Evolutionary conservation across 106 monocot species (phyloP).

Genomic region (Platanthera zijinensis): DNA sequence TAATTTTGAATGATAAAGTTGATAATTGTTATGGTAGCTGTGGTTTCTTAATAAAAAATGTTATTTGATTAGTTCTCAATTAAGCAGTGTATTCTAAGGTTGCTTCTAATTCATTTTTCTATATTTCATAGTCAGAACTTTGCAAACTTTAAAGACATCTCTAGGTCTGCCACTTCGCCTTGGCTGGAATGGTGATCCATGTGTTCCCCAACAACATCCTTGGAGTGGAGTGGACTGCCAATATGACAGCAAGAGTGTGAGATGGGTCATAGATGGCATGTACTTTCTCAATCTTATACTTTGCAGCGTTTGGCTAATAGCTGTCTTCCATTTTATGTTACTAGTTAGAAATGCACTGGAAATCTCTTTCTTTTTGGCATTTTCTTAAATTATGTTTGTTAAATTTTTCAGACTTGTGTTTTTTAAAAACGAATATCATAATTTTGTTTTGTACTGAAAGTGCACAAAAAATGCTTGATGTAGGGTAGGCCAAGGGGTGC

Average conservation of each 20-base stretch:
- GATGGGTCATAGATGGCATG: constrained; percentile 96
- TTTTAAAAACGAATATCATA: not conserved
- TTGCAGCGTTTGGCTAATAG: constrained; percentile 10
- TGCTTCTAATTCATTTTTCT: constrained; percentile 13
- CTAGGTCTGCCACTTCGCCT: constrained; percentile 85
- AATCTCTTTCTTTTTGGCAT: not conserved
- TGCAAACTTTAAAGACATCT: constrained; percentile 62
- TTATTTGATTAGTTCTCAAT: not conserved
- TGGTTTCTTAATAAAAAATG: not conserved
- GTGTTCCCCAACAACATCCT: constrained; percentile 97
- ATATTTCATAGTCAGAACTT: constrained; percentile 41
- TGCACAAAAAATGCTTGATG: not conserved
- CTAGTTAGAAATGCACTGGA: not conserved
- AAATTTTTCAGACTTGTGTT: not conserved
- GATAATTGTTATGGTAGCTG: not conserved
- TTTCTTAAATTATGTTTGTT: not conserved
- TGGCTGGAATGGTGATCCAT: constrained; percentile 99
- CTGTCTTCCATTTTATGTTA: not conserved
- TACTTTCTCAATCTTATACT: constrained; percentile 40
- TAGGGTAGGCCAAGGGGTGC: too few species aligned
- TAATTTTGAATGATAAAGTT: not conserved
- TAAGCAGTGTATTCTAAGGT: not conserved
- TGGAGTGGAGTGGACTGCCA: constrained; percentile 98
- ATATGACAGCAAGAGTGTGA: constrained; percentile 38
- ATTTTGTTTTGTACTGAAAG: not conserved